These are phyloP conservation scores for Tephrocybe sp. DNA, from an alignment of 768 basidiomycete genomes.

Conservation along the genomic window DNA sequence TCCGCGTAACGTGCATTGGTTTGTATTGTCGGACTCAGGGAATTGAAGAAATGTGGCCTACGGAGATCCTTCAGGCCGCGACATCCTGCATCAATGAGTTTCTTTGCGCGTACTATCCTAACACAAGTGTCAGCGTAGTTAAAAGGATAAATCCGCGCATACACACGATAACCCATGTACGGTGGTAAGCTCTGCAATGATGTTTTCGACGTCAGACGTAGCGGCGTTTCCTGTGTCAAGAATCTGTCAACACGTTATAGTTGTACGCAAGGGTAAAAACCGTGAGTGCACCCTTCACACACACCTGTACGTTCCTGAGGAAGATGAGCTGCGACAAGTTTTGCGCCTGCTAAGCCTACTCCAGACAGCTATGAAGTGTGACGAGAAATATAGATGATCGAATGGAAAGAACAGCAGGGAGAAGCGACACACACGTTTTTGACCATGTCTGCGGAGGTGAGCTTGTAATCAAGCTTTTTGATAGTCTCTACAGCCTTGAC, in stretches of 20 bases:
- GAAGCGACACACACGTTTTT: not conserved
- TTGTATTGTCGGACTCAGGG: conserved; percentile 39
- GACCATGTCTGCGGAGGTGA: conserved; percentile 3
- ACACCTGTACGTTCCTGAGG: conserved; percentile 19
- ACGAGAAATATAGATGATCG: not conserved
- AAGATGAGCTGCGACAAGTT: conserved; percentile 40
- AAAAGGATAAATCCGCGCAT: not conserved
- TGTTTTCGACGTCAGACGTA: not conserved
- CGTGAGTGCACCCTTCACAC: too few relatives aligned
- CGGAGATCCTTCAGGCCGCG: conserved; percentile 39
- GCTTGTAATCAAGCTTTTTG: conserved; percentile 4
- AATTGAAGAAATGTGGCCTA: conserved; percentile 33
- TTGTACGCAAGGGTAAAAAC: conserved; percentile 1
- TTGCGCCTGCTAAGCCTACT: conserved; percentile 34
- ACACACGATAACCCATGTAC: conserved; percentile 6
- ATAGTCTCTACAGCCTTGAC: conserved; percentile 1
- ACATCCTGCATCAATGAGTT: conserved; percentile 55
- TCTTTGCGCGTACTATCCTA: conserved; percentile 37
- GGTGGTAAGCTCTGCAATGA: conserved; percentile 6
- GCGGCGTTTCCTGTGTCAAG: not conserved
- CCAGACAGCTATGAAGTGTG: conserved; percentile 23
- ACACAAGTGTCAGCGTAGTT: conserved; percentile 7
- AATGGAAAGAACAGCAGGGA: too few relatives aligned
- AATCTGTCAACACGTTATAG: not conserved
- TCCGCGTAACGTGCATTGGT: conserved; percentile 39